These are phyloP conservation scores for Withania somnifera DNA, from an alignment of 305 asterid species.

Conservation along the genomic window DNA sequence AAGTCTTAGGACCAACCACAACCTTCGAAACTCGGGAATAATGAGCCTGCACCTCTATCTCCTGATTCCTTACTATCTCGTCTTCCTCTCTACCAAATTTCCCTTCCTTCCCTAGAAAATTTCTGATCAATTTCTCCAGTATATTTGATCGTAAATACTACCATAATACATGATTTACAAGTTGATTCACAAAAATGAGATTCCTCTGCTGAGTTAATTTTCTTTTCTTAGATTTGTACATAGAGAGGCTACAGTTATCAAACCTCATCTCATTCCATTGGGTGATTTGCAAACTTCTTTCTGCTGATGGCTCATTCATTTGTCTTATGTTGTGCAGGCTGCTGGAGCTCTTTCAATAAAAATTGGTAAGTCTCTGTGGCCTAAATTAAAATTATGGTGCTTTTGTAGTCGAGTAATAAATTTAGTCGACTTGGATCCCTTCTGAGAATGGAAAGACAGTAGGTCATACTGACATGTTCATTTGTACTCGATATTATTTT, in stretches of 20 bases:
- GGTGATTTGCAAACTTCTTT: background rate
- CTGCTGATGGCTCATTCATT: conserved; percentile 6
- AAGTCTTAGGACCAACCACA: background rate
- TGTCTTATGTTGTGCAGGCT: conserved; percentile 51
- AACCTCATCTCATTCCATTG: background rate
- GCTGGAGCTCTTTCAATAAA: conserved; percentile 94
- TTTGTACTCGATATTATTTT: background rate
- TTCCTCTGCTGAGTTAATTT: background rate
- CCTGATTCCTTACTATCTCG: background rate
- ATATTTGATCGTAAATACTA: background rate
- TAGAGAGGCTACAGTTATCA: background rate
- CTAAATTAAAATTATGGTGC: background rate
- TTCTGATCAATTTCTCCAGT: background rate
- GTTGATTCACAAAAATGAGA: background rate
- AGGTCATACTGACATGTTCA: background rate
- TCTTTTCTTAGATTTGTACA: background rate
- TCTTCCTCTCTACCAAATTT: background rate
- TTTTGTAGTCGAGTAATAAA: background rate
- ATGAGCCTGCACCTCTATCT: background rate
- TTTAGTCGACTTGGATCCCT: background rate
- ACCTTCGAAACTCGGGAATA: background rate
- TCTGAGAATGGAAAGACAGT: background rate
- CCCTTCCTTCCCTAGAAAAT: background rate
- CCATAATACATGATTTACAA: background rate
- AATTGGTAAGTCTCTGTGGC: conserved; percentile 51